phyloP scores from a whole-genome alignment of 2,329 filamentous ascomycete genomes.

The Beauveria sp. region DNA sequence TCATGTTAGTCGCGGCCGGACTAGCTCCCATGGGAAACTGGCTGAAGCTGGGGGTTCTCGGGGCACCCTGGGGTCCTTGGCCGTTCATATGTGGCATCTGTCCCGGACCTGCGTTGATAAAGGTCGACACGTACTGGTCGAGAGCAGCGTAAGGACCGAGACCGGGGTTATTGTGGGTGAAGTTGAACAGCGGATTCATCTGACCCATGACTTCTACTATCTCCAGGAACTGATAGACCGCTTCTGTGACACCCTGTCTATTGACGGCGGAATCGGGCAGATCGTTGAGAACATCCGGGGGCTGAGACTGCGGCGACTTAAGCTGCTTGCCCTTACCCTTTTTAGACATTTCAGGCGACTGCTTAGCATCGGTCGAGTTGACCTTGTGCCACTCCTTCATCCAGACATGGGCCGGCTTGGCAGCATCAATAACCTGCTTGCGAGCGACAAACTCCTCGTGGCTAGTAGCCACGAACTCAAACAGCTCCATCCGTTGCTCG shows the following conservation, averaged over 20 bases:
- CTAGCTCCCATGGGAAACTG: slow-evolving; percentile 54
- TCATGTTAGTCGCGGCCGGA: slow-evolving; percentile 51
- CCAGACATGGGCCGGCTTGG: slow-evolving; percentile 56
- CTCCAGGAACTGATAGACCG: slow-evolving; percentile 59
- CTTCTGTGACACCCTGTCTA: slow-evolving; percentile 51
- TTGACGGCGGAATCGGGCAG: slow-evolving; percentile 53
- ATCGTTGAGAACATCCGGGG: slow-evolving; percentile 49
- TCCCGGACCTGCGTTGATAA: slow-evolving; percentile 33
- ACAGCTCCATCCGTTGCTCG: slow-evolving; percentile 71
- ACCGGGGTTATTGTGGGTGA: slow-evolving; percentile 45
- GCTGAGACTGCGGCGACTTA: slow-evolving; percentile 51
- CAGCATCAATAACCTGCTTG: slow-evolving; percentile 52
- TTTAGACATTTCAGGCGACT: slow-evolving; percentile 60
- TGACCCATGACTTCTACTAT: slow-evolving; percentile 59
- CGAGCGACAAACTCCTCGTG: slow-evolving; percentile 82
- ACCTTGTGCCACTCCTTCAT: slow-evolving; percentile 57
- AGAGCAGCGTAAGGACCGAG: slow-evolving; percentile 51
- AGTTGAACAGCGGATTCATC: slow-evolving; percentile 57
- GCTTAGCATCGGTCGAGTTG: slow-evolving; percentile 49
- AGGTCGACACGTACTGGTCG: slow-evolving; percentile 48
- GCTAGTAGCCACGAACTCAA: slow-evolving; percentile 69
- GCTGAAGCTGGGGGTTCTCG: slow-evolving; percentile 46
- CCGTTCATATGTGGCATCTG: slow-evolving; percentile 32
- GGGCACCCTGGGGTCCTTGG: slow-evolving; percentile 40
- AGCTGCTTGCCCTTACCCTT: slow-evolving; percentile 52